Percentiles rank a stretch among this genome's conserved stretches.
These are phyloP conservation scores for Coleophoma cylindrospora DNA, from an alignment of 2,329 filamentous ascomycete genomes.

Conservation along the genomic window DNA sequence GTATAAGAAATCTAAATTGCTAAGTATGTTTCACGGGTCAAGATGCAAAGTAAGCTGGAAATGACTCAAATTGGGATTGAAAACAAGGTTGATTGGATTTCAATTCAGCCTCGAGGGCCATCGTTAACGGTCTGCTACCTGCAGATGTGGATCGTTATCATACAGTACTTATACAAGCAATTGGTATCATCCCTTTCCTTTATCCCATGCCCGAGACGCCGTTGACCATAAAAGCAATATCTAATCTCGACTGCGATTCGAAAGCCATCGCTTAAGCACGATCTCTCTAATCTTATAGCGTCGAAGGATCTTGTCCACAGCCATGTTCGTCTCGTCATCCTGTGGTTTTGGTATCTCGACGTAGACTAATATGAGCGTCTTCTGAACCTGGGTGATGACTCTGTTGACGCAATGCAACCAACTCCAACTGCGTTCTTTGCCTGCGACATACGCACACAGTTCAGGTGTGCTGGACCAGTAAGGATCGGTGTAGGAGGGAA, in stretches of 20 bases:
- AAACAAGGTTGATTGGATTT: no score
- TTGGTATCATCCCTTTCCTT: no score
- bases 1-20: no score
- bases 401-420: slow-evolving; percentile 88
- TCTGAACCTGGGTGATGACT: slow-evolving; percentile 83
- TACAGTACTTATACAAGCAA: no score
- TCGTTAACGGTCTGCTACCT: no score
- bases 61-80: no score
- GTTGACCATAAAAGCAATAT: background rate
- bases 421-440: slow-evolving; percentile 59
- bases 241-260: slow-evolving; percentile 60
- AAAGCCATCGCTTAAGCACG: slow-evolving; percentile 76
- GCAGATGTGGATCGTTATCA: no score
- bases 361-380: slow-evolving; percentile 84
- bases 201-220: no score
- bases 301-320: slow-evolving; percentile 59
- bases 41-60: no score
- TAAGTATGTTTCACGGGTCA: no score
- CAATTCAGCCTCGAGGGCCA: no score
- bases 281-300: slow-evolving; percentile 77
- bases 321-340: slow-evolving; percentile 37
- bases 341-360: slow-evolving; percentile 79
- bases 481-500: slow-evolving; percentile 73
- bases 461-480: slow-evolving; percentile 58
- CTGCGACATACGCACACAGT: slow-evolving; percentile 44